Evolutionary conservation across 108 stramenopile species (phyloP), one percentile per base, ranked within the genome.

Genomic region (Halocafeteria seosinensis): DNA sequence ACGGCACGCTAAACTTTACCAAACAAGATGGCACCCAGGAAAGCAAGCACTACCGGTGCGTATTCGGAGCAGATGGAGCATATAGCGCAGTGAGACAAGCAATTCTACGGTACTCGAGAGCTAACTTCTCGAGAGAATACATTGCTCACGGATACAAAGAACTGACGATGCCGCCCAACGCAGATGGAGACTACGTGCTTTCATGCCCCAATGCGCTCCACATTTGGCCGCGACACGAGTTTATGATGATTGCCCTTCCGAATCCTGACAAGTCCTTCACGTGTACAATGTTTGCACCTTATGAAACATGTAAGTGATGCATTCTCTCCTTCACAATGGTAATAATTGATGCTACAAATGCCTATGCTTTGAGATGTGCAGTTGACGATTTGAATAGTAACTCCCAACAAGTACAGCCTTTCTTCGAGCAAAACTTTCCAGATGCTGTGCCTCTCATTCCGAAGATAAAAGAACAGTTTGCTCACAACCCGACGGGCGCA

Each of bases 11-110:
- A 3, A 23, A 28, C 31, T 38, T 55, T 0, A 21, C 36, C 1
- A 24, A 37, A 38, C 9, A 29, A 1, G 50, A 53, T 25, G 65
- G 59, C 55, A 26, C 36, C 8, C 13, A 21, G 1, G 1, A 4
- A 6, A 66, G 34, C 25, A 55, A 50, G 13, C 30, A 55, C n/a
- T 55, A 63, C 42, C 47, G 63, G 50, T 52, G 84, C 12, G 61
- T 85, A 17, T 34, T 87, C 17, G 85, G 78, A 25, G 82, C 81
- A 11, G 85, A 87, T 55, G 87, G 87, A 0, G 81, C 81, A 51
- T 79, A 82, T 53, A 79, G 78, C 63, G 57, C 71, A 64, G 84
- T 87, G 24, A 67, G 85, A 5, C 74, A 76, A 34, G 70, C 64
- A 53, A 47, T 85, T 24, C 34, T 62, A 27, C 28, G 50, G 9